Evolutionary conservation across 805 yeast species (phyloP), one percentile per base, ranked within the genome.

Genomic region (Yarrowia hollandica): DNA sequence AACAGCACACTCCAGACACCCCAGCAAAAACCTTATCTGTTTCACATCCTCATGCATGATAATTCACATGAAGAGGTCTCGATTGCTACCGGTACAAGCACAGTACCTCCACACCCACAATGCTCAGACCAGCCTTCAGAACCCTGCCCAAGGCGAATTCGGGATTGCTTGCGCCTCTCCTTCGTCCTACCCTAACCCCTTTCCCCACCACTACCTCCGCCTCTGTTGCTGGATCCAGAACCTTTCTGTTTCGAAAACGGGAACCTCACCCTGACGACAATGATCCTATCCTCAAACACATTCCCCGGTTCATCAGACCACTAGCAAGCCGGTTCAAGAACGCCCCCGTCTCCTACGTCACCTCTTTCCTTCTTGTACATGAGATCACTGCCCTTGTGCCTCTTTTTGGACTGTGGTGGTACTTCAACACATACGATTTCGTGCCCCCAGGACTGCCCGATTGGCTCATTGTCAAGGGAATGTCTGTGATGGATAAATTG

Each of bases 311-410:
- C 38, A 68, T 84, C 55, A 74, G 76, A 21, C 80, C 79, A 12
- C 81, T 81, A 63, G 81, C 84, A 0, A 68, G 68, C 6, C 74
- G 77, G 52, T 76, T 85, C 61, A 71, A 77, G 16, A 67, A 75
- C 48, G 83, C 87, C 0, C 90, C 90, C 0, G 70, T 82, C 3
- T 74, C 85, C 1, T 83, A 83, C 67, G 74, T 85, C 11, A 76
- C 86, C 0, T 76, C 90, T 2, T 88, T 88, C 65, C 64, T 87
- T 5, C 68, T 87, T 4, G 74, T 88, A 12, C 96, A 88, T 67
- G 96, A 88, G 67, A 63, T 88, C 38, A 78, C 91, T 0, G 96
- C 96, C 2, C 76, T 88, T 2, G 78, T 80, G 25, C 95, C 95
- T 1, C 73, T 88, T 50, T 73, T 86, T 35, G 83, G 83, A 0